Conservation (phyloP, 73 alveolate species). For the Effrenium voratum region DNA sequence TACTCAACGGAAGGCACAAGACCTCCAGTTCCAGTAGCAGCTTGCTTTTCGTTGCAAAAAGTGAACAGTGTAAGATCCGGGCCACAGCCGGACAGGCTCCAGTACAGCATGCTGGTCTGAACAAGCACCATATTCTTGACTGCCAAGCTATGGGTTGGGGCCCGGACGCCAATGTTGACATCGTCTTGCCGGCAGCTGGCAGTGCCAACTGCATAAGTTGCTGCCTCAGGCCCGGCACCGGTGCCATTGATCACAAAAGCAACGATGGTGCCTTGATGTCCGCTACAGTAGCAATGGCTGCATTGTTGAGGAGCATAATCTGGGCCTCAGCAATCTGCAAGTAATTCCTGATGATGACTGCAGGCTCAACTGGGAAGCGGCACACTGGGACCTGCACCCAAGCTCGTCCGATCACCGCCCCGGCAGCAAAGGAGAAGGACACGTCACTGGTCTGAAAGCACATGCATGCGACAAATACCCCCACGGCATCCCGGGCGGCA, state of each 20-base stretch:
- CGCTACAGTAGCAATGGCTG: conserved; percentile 46
- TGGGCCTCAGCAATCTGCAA: conserved; percentile 17
- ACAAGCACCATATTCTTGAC: neutral
- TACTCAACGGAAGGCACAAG: conserved; percentile 24
- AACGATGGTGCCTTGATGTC: conserved; percentile 39
- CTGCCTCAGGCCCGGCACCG: too few species aligned
- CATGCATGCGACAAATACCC: neutral
- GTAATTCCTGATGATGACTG: too few species aligned
- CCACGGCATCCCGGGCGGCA: neutral
- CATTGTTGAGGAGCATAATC: conserved; percentile 23
- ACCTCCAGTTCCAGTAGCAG: neutral
- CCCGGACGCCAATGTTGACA: conserved; percentile 75
- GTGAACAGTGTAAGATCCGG: neutral
- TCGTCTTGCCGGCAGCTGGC: conserved; percentile 69
- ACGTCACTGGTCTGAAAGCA: conserved; percentile 26
- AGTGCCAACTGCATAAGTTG: conserved; percentile 84
- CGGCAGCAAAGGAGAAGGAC: conserved; percentile 79
- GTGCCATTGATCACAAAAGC: too few species aligned
- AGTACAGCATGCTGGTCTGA: conserved; percentile 63
- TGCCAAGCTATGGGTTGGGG: neutral
- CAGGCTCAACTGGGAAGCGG: neutral
- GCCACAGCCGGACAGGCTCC: conserved; percentile 80
- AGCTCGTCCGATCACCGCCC: conserved; percentile 70
- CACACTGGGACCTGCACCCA: conserved; percentile 34
- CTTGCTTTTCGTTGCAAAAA: neutral